phyloP scores from a whole-genome alignment of 208 protist species.

The Phytomonas francai region DNA sequence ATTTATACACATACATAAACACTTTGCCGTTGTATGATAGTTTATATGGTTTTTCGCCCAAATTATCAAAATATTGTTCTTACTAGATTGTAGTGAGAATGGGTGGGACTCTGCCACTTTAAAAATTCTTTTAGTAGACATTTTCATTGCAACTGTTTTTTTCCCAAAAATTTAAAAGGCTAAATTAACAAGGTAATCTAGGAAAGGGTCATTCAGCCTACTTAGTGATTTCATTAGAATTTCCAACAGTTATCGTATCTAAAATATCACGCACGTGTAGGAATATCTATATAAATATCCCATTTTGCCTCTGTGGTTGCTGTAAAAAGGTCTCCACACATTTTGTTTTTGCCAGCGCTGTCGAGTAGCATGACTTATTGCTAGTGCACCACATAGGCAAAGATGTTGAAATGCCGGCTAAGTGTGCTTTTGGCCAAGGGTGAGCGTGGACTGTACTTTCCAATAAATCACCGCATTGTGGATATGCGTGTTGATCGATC shows the following conservation, averaged over 20 bases:
- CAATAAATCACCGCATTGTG: constrained; percentile 81
- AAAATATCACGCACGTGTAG: constrained; percentile 4
- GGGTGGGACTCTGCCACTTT: neutral
- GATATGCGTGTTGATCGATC: constrained; percentile 49
- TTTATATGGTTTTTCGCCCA: neutral
- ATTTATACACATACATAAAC: neutral
- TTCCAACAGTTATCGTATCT: neutral
- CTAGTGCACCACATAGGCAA: neutral
- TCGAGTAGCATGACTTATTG: neutral
- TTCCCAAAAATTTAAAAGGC: neutral
- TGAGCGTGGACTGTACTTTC: constrained; percentile 80
- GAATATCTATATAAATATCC: neutral
- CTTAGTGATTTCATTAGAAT: neutral
- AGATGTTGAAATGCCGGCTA: constrained; percentile 22
- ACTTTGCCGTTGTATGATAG: neutral
- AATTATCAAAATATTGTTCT: neutral
- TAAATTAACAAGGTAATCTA: neutral
- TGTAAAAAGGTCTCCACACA: neutral
- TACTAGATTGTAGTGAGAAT: neutral
- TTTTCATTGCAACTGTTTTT: neutral
- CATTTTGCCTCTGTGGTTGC: neutral
- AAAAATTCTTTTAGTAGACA: neutral
- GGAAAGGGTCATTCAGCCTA: neutral
- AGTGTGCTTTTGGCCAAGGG: constrained; percentile 20
- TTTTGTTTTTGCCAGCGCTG: neutral